Percentiles rank a stretch among this genome's conserved stretches.
These are phyloP conservation scores for Aspergillus alliaceus DNA, from an alignment of 2,329 filamentous ascomycete genomes.

Conservation along the genomic window DNA sequence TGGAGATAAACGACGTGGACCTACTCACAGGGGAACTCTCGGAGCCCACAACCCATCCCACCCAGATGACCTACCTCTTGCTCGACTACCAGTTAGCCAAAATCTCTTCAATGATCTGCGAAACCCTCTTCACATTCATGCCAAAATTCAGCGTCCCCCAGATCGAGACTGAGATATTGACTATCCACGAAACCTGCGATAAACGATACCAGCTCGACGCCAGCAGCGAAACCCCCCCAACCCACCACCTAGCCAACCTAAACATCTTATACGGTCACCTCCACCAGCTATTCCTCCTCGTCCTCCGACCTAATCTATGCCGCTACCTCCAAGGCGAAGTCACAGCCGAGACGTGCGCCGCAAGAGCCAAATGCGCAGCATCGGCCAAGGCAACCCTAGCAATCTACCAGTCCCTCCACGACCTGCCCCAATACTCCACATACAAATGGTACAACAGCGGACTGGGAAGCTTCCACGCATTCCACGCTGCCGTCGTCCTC, in stretches of 20 bases:
- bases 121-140: constrained; percentile 31
- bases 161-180: constrained; percentile 31
- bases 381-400: constrained; percentile 34
- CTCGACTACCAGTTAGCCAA: constrained; percentile 38
- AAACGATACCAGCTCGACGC: constrained; percentile 29
- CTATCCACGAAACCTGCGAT: constrained; percentile 32
- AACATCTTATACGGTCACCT: constrained; percentile 43
- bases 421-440: constrained; percentile 31
- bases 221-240: constrained; percentile 24
- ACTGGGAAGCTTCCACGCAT: constrained; percentile 42
- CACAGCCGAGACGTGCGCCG: constrained; percentile 27
- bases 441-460: constrained; percentile 44
- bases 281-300: constrained; percentile 39
- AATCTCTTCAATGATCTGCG: constrained; percentile 37
- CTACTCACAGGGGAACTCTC: constrained; percentile 27
- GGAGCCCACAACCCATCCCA: constrained; percentile 27
- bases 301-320: constrained; percentile 36
- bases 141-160: constrained; percentile 22
- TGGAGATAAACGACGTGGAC: constrained; percentile 39
- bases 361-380: constrained; percentile 33
- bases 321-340: constrained; percentile 34
- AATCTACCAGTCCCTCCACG: constrained; percentile 34
- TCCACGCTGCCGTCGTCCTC: constrained; percentile 40
- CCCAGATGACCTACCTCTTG: constrained; percentile 45
- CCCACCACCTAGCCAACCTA: constrained; percentile 40